A percentile compares a stretch with the other conserved stretches of the same genome.
Evolutionary conservation across 768 basidiomycete genomes (phyloP).

Genomic region (Pleurotus djamor): DNA sequence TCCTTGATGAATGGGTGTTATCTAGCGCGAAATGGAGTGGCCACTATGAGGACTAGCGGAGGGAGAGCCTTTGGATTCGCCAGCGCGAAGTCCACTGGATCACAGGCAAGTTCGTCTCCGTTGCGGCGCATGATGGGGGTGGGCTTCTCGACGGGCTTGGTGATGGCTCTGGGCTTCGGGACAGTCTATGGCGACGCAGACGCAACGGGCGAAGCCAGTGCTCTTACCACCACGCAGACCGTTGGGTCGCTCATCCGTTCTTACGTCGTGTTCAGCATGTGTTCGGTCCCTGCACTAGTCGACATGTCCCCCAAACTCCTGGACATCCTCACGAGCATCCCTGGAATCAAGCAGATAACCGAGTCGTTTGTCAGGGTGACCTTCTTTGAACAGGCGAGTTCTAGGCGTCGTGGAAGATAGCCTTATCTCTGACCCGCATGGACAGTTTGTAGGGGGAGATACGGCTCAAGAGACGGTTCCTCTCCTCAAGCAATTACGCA

Average conservation of each 20-base stretch:
- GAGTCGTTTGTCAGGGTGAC: constrained; percentile 72
- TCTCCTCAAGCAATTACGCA: constrained; percentile 58
- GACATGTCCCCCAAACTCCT: constrained; percentile 73
- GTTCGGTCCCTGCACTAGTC: constrained; percentile 74
- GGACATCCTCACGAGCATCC: constrained; percentile 42
- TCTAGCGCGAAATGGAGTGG: too few species aligned
- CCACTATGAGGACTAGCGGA: too few species aligned
- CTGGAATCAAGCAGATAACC: constrained; percentile 63
- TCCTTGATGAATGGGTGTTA: too few species aligned
- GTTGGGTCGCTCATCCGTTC: constrained; percentile 42
- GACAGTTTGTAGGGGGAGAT: constrained; percentile 87
- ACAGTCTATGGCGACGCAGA: neutral
- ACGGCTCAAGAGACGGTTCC: constrained; percentile 69
- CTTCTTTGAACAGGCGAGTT: constrained; percentile 79
- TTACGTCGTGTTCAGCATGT: constrained; percentile 81
- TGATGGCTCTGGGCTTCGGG: neutral
- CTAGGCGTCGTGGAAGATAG: neutral
- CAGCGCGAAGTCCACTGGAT: neutral
- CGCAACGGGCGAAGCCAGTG: neutral
- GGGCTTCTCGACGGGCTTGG: neutral
- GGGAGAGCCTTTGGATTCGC: neutral
- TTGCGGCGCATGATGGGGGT: neutral
- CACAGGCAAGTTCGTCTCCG: neutral
- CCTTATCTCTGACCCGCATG: constrained; percentile 4
- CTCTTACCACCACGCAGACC: neutral